Percentiles rank a stretch among this genome's conserved stretches.
These are phyloP conservation scores for Oidiodendron maius DNA, from an alignment of 495 filamentous ascomycete species.

Conservation along the genomic window DNA sequence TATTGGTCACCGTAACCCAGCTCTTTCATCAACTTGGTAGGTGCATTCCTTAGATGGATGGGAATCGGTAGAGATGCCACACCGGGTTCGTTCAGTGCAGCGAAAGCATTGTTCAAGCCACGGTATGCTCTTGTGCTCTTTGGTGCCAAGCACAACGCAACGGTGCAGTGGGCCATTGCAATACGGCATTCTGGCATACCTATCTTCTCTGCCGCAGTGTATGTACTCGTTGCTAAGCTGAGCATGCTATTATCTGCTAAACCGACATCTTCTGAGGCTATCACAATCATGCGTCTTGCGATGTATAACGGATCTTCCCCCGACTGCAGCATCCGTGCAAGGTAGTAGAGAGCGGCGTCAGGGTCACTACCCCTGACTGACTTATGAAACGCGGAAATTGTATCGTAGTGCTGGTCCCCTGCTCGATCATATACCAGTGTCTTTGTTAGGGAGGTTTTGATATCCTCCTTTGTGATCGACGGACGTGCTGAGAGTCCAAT, in stretches of 20 bases:
- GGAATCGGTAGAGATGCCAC: conserved; percentile 76
- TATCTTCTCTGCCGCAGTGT: conserved; percentile 80
- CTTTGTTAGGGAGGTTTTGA: conserved; percentile 78
- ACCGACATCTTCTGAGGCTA: conserved; percentile 88
- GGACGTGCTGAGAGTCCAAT: conserved; percentile 46
- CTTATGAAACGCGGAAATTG: conserved; percentile 96
- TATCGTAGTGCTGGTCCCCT: conserved; percentile 93
- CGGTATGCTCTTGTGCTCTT: conserved; percentile 87
- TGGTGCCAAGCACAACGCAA: conserved; percentile 72
- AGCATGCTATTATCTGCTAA: conserved; percentile 85
- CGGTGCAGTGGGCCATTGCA: conserved; percentile 79
- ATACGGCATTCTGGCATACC: conserved; percentile 94
- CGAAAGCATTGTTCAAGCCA: conserved; percentile 70
- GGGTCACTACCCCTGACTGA: conserved; percentile 81
- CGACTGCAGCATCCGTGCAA: conserved; percentile 91
- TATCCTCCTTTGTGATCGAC: conserved; percentile 50
- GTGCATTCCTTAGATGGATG: conserved; percentile 84
- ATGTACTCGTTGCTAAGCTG: conserved; percentile 74
- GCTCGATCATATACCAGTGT: conserved; percentile 92
- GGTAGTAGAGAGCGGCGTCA: conserved; percentile 87
- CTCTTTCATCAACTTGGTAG: conserved; percentile 88
- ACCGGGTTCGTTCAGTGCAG: conserved; percentile 69
- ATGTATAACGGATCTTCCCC: conserved; percentile 94
- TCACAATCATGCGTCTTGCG: conserved; percentile 83
- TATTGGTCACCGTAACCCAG: conserved; percentile 86